A percentile compares a stretch with the other conserved stretches of the same genome.
Evolutionary conservation across 1,139 yeast genomes (phyloP).

Genomic region (Debaryomyces subglobosus): DNA sequence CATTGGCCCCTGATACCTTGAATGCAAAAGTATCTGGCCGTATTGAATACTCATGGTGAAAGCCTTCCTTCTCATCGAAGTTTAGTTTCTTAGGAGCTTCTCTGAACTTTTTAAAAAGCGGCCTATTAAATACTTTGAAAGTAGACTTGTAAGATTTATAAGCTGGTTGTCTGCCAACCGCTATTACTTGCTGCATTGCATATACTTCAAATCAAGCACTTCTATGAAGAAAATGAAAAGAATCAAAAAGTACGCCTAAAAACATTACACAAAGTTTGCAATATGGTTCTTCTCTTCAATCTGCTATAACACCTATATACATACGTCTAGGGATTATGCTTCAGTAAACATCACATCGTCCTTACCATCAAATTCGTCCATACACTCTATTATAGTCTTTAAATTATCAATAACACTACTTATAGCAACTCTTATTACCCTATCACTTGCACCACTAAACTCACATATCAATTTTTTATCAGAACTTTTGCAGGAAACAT

Average conservation of each 20-base stretch:
- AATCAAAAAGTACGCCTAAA: neutral
- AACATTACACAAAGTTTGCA: neutral
- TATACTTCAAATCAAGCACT: neutral
- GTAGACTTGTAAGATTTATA: neutral
- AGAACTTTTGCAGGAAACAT: conserved; percentile 41
- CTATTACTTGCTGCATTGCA: neutral
- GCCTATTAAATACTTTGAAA: conserved; percentile 8
- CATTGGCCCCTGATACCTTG: conserved; percentile 37
- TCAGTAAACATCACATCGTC: conserved; percentile 22
- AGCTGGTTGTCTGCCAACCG: neutral
- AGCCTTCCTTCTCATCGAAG: conserved; percentile 27
- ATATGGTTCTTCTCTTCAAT: neutral
- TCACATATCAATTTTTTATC: conserved; percentile 36
- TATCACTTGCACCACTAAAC: conserved; percentile 60
- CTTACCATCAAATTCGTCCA: conserved; percentile 60
- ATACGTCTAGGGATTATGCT: neutral
- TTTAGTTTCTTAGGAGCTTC: conserved; percentile 21
- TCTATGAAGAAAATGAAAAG: neutral
- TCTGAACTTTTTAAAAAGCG: conserved; percentile 26
- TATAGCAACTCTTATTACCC: conserved; percentile 71
- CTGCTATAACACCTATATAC: neutral
- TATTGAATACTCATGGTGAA: conserved; percentile 50
- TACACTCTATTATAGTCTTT: conserved; percentile 66
- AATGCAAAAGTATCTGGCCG: conserved; percentile 53
- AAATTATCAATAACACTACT: conserved; percentile 67